Evolutionary conservation across 768 basidiomycete genomes (phyloP).

Genomic region (Tricholoma hemisulphureum): DNA sequence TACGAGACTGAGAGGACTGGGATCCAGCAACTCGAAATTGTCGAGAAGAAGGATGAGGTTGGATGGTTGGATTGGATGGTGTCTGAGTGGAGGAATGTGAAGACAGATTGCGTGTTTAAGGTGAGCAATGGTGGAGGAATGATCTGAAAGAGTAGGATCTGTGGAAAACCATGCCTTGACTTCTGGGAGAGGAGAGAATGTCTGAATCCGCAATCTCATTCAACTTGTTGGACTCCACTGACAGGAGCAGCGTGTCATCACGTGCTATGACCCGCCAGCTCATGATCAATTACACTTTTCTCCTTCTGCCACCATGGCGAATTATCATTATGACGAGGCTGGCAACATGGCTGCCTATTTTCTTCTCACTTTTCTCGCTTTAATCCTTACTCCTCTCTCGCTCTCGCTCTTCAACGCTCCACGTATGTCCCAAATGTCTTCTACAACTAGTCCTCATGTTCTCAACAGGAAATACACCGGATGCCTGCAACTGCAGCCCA

Average conservation of each 20-base stretch:
- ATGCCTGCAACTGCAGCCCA: slow-evolving; percentile 60
- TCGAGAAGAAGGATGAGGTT: slow-evolving; percentile 40
- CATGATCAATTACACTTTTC: neutral
- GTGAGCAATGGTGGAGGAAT: slow-evolving; percentile 27
- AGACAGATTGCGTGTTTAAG: slow-evolving; percentile 40
- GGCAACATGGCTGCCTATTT: slow-evolving; percentile 91
- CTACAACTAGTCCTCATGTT: slow-evolving; percentile 1
- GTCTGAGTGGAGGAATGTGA: slow-evolving; percentile 31
- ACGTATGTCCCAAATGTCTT: slow-evolving; percentile 37
- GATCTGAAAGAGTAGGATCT: slow-evolving; percentile 14
- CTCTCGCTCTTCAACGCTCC: slow-evolving; percentile 45
- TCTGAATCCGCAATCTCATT: slow-evolving; percentile 55
- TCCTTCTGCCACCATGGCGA: slow-evolving; percentile 48
- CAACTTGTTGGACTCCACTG: no score
- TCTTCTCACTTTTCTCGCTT: slow-evolving; percentile 81
- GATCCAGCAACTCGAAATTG: slow-evolving; percentile 48
- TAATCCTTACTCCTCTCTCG: slow-evolving; percentile 80
- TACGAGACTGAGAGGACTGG: slow-evolving; percentile 36
- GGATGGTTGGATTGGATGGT: slow-evolving; percentile 16
- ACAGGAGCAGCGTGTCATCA: no score
- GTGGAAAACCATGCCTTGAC: slow-evolving; percentile 55
- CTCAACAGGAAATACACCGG: slow-evolving; percentile 32
- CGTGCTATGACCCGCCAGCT: neutral
- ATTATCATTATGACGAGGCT: slow-evolving; percentile 83
- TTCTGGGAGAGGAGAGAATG: slow-evolving; percentile 44